Base-by-base conservation (phyloP, 352 stramenopile species). In the Pythium oligandrum region DNA sequence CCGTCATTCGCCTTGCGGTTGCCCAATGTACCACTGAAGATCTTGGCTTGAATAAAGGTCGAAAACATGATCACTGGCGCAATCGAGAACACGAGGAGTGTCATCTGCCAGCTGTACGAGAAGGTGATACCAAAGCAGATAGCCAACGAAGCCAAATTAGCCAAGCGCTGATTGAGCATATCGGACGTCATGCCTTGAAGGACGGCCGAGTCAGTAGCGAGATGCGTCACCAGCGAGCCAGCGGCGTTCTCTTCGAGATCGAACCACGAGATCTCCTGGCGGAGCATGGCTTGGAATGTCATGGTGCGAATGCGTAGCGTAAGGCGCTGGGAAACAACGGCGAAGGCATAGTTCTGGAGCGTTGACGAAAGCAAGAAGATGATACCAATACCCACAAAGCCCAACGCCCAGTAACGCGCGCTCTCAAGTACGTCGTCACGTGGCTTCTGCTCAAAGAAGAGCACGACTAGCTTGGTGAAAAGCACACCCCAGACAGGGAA, bases 61-160 rank as follows among this genome's bases (percentile, higher is more conserved):
- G 38, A 42, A 7, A 42, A 42, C 38, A 11, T 11, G 7, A 42
- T 11, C 7, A 42, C 38, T 11, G 38, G 38, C 11, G 11, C 7
- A 42, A 11, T 42, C 38, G 38, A 7, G 7, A 42, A 42, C 7
- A 11, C 11, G 7, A 11, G 7, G 7, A 42, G 38, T 11, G 38
- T 42, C 38, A 42, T 42, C 11, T 63, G 43, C 96, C 96, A 42
- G 38, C 38, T 42, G 11, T 42, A 42, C 7, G 7, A 42, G 38
- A 42, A 42, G 7, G 38, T 11, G 38, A 42, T 42, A 42, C 38
- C 11, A 11, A 42, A 42, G 7, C 38, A 7, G 11, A 42, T 42
- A 11, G 7, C 38, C 7, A 42, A 11, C 11, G 38, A 11, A 7
- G 38, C 11, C 7, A 42, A 7, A 11, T 42, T 42, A 11, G 11